phyloP scores from a whole-genome alignment of 306 rosid genomes.

The Macrotyloma uniflorum region DNA sequence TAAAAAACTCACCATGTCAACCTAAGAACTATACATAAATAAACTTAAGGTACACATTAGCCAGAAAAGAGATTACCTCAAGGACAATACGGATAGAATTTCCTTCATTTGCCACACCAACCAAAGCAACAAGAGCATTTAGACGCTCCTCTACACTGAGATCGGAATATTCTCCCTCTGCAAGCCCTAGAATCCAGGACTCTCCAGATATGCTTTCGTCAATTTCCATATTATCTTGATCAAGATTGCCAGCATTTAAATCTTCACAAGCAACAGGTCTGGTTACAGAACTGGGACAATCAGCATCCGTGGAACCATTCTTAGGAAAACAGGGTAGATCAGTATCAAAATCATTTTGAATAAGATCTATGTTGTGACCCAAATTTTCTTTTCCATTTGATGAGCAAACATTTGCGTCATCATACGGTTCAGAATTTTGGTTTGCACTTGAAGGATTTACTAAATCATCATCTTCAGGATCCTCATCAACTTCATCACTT shows the following conservation, averaged over 20 bases:
- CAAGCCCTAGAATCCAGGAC: conserved; percentile 95
- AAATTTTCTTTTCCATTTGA: conserved; percentile 62
- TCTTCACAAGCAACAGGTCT: conserved; percentile 48
- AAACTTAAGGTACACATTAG: not conserved
- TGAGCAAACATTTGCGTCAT: conserved; percentile 50
- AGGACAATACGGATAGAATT: conserved; percentile 90
- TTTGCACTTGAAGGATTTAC: conserved; percentile 60
- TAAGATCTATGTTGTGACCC: conserved; percentile 48
- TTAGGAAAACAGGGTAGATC: conserved; percentile 56
- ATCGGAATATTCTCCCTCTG: conserved; percentile 94
- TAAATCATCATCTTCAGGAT: conserved; percentile 88
- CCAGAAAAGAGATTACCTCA: conserved; percentile 61
- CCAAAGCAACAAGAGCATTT: conserved; percentile 79
- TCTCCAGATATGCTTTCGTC: conserved; percentile 97
- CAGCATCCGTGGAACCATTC: conserved; percentile 60
- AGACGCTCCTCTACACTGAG: conserved; percentile 97
- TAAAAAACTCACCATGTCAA: conserved; percentile 50
- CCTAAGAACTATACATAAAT: conserved; percentile 29
- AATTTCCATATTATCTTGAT: conserved; percentile 87
- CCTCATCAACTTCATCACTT: conserved; percentile 96
- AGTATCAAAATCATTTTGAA: conserved; percentile 60
- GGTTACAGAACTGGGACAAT: conserved; percentile 46
- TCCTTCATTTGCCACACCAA: conserved; percentile 98
- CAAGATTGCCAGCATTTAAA: conserved; percentile 47
- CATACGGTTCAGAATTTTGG: conserved; percentile 54